These are phyloP conservation scores for Aspergillus sclerotialis DNA, from an alignment of 2,329 filamentous ascomycete species.

Conservation along the genomic window DNA sequence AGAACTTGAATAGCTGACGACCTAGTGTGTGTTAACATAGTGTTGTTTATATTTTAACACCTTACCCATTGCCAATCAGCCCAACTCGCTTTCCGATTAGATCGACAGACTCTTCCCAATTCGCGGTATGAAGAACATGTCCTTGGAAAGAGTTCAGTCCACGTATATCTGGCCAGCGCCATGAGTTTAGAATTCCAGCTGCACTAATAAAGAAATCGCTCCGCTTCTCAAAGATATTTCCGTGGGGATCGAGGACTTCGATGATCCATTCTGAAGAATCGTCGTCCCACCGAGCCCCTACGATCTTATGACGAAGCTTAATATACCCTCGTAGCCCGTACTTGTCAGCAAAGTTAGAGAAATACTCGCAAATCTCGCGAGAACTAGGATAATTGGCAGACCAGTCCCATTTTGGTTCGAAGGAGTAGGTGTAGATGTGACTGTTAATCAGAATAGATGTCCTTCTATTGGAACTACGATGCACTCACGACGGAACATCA, in stretches of 20 bases:
- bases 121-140: constrained; percentile 4
- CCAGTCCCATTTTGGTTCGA: constrained; percentile 8
- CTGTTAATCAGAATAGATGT: no score
- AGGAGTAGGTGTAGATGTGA: constrained; percentile 6
- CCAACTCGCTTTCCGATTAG: constrained; percentile 16
- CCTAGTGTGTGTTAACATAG: constrained; percentile 2
- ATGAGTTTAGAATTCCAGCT: constrained; percentile 13
- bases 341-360: constrained; percentile 9
- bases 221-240: background rate
- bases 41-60: background rate
- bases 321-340: constrained; percentile 4
- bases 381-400: constrained; percentile 3
- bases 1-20: constrained; percentile 20
- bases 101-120: constrained; percentile 14
- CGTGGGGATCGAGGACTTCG: background rate
- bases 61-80: constrained; percentile 18
- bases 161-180: constrained; percentile 13
- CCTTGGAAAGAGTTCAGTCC: constrained; percentile 6
- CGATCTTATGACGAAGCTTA: background rate
- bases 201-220: constrained; percentile 9
- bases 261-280: background rate
- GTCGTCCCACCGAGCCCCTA: background rate
- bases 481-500: no score
- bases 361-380: constrained; percentile 15
- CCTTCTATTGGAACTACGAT: no score